phyloP scores from a whole-genome alignment of 2,329 filamentous ascomycete genomes.

The Curvularia verruculosa region DNA sequence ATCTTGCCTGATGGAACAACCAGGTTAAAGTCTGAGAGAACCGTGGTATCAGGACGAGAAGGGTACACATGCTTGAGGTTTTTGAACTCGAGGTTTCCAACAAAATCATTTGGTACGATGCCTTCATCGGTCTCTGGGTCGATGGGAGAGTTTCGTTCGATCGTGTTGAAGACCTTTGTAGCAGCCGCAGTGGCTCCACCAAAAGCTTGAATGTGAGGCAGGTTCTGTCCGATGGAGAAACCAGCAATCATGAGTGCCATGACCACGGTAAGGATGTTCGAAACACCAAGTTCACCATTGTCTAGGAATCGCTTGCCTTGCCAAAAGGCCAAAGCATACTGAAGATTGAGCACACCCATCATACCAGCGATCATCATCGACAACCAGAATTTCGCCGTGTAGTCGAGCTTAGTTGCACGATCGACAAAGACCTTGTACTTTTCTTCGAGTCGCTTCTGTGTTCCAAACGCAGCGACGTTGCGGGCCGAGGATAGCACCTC shows the following conservation, averaged over 20 bases:
- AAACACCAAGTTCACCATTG: constrained; percentile 64
- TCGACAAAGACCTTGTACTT: constrained; percentile 80
- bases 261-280: constrained; percentile 80
- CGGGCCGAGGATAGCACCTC: constrained; percentile 94
- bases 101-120: constrained; percentile 72
- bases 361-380: constrained; percentile 82
- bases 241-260: constrained; percentile 93
- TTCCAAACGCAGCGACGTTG: constrained; percentile 91
- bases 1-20: constrained; percentile 86
- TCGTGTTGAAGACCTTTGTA: constrained; percentile 90
- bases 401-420: constrained; percentile 76
- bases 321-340: constrained; percentile 58
- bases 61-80: constrained; percentile 93
- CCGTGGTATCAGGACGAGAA: constrained; percentile 84
- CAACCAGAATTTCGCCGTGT: constrained; percentile 73
- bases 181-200: constrained; percentile 82
- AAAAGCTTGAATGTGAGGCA: constrained; percentile 84
- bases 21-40: constrained; percentile 84
- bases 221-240: constrained; percentile 76
- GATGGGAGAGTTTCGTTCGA: constrained; percentile 84
- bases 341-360: constrained; percentile 84
- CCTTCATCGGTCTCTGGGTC: constrained; percentile 76
- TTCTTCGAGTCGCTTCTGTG: constrained; percentile 85
- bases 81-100: constrained; percentile 80
- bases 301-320: constrained; percentile 63